Evolutionary conservation across 768 basidiomycete genomes (phyloP).

Genomic region (Serpula lacrymans): DNA sequence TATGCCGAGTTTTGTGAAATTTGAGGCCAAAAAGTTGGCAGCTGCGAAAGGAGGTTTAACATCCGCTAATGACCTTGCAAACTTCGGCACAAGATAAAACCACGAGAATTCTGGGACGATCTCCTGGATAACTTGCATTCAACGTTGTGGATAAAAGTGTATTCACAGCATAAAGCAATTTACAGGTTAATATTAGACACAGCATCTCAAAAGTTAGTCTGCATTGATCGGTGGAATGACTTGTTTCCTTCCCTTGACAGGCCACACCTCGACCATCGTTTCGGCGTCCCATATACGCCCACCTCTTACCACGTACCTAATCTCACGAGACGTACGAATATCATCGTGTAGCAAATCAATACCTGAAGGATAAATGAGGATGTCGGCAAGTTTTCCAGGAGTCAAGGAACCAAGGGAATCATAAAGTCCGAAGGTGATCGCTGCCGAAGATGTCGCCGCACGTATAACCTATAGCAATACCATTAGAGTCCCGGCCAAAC

Average conservation of each 20-base stretch:
- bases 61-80: too few species aligned
- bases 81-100: too few species aligned
- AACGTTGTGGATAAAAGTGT: too few species aligned
- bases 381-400: slow-evolving; percentile 67
- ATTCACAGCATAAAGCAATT: too few species aligned
- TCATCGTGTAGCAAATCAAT: slow-evolving; percentile 55
- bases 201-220: too few species aligned
- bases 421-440: slow-evolving; percentile 60
- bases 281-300: slow-evolving; percentile 70
- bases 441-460: slow-evolving; percentile 66
- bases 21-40: too few species aligned
- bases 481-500: neutral
- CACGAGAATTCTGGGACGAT: too few species aligned
- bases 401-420: slow-evolving; percentile 61
- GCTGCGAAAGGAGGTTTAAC: too few species aligned
- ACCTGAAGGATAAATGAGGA: slow-evolving; percentile 60
- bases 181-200: too few species aligned
- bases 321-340: slow-evolving; percentile 46
- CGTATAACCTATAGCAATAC: slow-evolving; percentile 48
- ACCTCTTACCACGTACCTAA: slow-evolving; percentile 57
- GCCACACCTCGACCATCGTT: slow-evolving; percentile 70
- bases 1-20: too few species aligned
- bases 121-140: too few species aligned
- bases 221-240: slow-evolving; percentile 57
- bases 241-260: slow-evolving; percentile 55